phyloP scores from a whole-genome alignment of 495 filamentous ascomycete species.

The Talaromyces wortmannii region DNA sequence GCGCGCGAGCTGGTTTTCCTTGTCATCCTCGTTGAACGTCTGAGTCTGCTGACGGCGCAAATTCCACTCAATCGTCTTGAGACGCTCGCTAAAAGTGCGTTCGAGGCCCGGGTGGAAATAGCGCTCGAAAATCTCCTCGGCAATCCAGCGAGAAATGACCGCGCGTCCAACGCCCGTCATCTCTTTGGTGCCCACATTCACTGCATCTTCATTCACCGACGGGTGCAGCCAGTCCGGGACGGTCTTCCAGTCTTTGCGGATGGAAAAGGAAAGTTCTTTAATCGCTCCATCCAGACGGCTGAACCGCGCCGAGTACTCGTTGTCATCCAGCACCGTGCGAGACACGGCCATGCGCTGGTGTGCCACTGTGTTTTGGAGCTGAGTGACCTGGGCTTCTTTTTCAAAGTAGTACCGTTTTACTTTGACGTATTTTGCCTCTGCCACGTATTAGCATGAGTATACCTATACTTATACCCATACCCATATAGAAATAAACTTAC shows the following conservation, averaged over 20 bases:
- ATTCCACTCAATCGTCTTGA: constrained; percentile 87
- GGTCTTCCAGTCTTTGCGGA: constrained; percentile 84
- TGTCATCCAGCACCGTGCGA: constrained; percentile 91
- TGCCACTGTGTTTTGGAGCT: constrained; percentile 91
- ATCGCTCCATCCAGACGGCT: constrained; percentile 90
- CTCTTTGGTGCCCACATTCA: constrained; percentile 78
- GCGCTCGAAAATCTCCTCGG: constrained; percentile 83
- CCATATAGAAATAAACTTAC: constrained; percentile 38
- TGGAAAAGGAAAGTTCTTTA: constrained; percentile 89
- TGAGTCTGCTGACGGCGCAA: constrained; percentile 68
- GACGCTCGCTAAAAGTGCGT: constrained; percentile 58
- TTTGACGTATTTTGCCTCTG: constrained; percentile 94
- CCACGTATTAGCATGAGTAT: constrained; percentile 10
- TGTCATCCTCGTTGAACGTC: constrained; percentile 72
- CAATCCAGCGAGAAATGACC: constrained; percentile 81
- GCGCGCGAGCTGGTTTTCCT: constrained; percentile 78
- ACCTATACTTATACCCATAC: constrained; percentile 2
- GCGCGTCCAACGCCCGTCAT: constrained; percentile 96
- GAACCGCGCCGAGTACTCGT: constrained; percentile 86
- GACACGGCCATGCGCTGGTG: constrained; percentile 93
- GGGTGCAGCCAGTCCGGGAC: constrained; percentile 72
- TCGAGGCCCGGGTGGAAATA: constrained; percentile 90
- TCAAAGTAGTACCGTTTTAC: constrained; percentile 98
- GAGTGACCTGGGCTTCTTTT: constrained; percentile 86
- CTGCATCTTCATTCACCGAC: constrained; percentile 77